Conservation (phyloP, 805 yeast genomes). For the Wickerhamiella slavikovae region DNA sequence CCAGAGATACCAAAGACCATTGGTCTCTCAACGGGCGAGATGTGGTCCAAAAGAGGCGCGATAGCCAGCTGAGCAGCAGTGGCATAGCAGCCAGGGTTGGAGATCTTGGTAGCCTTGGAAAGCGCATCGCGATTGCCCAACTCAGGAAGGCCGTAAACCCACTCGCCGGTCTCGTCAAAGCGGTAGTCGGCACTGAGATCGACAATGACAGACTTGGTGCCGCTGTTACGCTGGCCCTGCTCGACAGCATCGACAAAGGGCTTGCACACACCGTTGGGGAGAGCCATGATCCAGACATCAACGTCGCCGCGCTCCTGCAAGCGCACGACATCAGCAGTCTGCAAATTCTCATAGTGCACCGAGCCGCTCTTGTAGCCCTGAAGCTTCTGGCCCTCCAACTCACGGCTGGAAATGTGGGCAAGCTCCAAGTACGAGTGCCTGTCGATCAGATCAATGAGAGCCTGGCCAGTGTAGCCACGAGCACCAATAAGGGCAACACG, state of each 20-base stretch:
- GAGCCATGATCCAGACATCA: slow-evolving; percentile 98
- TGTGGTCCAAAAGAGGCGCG: slow-evolving; percentile 53
- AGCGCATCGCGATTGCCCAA: slow-evolving; percentile 48
- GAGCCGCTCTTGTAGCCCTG: slow-evolving; percentile 71
- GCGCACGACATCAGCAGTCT: slow-evolving; percentile 62
- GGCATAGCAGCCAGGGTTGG: slow-evolving; percentile 99
- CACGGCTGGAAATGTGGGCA: slow-evolving; percentile 90
- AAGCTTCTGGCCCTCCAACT: slow-evolving; percentile 67
- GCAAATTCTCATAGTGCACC: slow-evolving; percentile 66
- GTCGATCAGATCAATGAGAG: slow-evolving; percentile 69
- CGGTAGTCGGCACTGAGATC: slow-evolving; percentile 94
- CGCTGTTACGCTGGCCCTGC: slow-evolving; percentile 23
- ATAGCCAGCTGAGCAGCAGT: slow-evolving; percentile 91
- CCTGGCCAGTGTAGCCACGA: slow-evolving; percentile 93
- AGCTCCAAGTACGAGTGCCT: slow-evolving; percentile 73
- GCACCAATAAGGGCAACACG: slow-evolving; percentile 93
- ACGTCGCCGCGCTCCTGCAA: slow-evolving; percentile 60
- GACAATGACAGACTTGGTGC: slow-evolving; percentile 54
- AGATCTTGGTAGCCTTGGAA: slow-evolving; percentile 54
- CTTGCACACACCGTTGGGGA: slow-evolving; percentile 88
- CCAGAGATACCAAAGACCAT: slow-evolving; percentile 91
- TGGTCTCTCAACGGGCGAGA: slow-evolving; percentile 45
- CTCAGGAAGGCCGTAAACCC: slow-evolving; percentile 95
- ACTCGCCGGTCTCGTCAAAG: slow-evolving; percentile 69
- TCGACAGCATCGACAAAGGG: slow-evolving; percentile 27